Evolutionary conservation across 2,329 filamentous ascomycete genomes (phyloP), one percentile per base, ranked within the genome.

Genomic region (Ophiostoma angusticollis): DNA sequence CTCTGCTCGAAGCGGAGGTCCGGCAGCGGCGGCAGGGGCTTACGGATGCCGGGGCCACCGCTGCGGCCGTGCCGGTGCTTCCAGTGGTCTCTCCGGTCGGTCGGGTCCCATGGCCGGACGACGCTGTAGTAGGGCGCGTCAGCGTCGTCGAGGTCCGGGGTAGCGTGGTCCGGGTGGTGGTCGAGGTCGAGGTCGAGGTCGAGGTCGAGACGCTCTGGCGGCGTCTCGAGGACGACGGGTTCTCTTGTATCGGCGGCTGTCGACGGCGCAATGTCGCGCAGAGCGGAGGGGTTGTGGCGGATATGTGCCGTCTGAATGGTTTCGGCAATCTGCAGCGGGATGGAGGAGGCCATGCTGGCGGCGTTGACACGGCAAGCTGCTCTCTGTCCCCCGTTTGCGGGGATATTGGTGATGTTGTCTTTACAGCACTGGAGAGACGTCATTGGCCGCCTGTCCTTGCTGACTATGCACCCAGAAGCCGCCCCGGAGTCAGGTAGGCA

Each of bases 1-100:
- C 87, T 95, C 70, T 98, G 91, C 64, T 98, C 91, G 62, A 96
- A 96, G 31, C 91, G 76, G 49, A 98, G 66, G 62, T 98, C 91
- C 4, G 87, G 86, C 54, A 95, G 72, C 8, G 76, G 73, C 22
- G 71, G 73, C 39, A 78, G 63, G 29, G 61, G 58, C 25, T 60
- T 58, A 33, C 54, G 52, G n/a, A 34, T 64, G 66, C 37, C 30
- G 3, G 17, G 8, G 12, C 16, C 23, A 9, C 22, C 11, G 14
- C 14, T 21, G 16, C n/a, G n/a, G n/a, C n/a, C 12, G 29, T 11
- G 12, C 18, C 18, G 9, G 28, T 13, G 28, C 16, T 9, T 19
- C 32, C 33, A 19, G 24, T 31, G 36, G 21, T 24, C n/a, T 22
- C 22, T 4, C 28, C 27, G 22, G 14, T 16, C 9, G 28, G 28